Conservation (phyloP, 805 yeast species). For the Saturnispora halmiae region DNA sequence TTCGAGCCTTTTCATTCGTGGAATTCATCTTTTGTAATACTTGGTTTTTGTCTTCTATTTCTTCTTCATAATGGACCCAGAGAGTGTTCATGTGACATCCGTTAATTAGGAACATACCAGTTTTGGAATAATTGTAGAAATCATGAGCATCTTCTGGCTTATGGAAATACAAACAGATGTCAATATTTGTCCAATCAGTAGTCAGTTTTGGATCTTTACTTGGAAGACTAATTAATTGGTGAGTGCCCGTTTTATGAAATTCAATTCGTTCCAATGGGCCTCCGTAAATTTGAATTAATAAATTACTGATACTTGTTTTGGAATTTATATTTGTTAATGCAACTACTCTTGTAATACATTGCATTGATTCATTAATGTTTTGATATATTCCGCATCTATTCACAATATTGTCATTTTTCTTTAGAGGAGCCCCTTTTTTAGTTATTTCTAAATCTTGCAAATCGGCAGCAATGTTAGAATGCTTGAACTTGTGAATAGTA, state of each 20-base stretch:
- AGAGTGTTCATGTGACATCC: conserved; percentile 41
- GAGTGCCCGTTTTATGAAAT: conserved; percentile 19
- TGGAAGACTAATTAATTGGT: conserved; percentile 9
- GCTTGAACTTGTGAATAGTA: not conserved
- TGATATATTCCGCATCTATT: too few species aligned
- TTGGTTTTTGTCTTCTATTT: conserved; percentile 7
- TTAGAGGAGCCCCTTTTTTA: conserved; percentile 10
- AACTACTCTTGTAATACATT: conserved; percentile 19
- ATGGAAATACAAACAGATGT: conserved; percentile 43
- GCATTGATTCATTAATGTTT: too few species aligned
- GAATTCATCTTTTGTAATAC: conserved; percentile 20
- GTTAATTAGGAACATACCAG: conserved; percentile 50
- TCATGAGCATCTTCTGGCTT: conserved; percentile 43
- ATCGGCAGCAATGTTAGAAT: not conserved
- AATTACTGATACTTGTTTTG: conserved; percentile 37
- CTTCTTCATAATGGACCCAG: conserved; percentile 32
- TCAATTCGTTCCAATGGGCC: conserved; percentile 57
- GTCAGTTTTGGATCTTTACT: conserved; percentile 4
- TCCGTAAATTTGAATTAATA: conserved; percentile 51
- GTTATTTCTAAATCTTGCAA: conserved; percentile 3
- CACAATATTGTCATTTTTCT: conserved; percentile 14
- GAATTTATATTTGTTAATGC: conserved; percentile 20
- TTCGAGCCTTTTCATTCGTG: conserved; percentile 38
- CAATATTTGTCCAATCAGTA: conserved; percentile 21
- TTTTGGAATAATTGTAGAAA: conserved; percentile 43